Evolutionary conservation across 2,329 filamentous ascomycete species (phyloP).

Genomic region (Ceratocystis eucalypticola): DNA sequence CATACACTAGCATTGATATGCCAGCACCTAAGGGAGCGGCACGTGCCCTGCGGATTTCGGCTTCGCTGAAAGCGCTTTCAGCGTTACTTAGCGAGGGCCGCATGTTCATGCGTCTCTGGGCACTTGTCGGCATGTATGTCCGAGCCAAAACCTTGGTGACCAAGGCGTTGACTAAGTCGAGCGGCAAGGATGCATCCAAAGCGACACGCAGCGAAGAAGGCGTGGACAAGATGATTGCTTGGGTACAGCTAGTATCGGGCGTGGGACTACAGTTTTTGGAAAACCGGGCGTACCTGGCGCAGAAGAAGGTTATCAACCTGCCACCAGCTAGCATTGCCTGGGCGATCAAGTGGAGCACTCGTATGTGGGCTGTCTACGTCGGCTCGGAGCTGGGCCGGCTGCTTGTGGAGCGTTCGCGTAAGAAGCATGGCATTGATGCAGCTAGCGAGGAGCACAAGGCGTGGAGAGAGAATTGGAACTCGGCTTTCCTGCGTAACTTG

Average conservation of each 20-base stretch:
- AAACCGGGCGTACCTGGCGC: conserved; percentile 65
- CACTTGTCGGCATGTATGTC: conserved; percentile 57
- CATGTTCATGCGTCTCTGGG: conserved; percentile 65
- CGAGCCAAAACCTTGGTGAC: conserved; percentile 44
- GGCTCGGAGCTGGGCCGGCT: conserved; percentile 61
- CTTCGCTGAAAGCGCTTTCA: conserved; percentile 46
- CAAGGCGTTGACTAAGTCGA: conserved; percentile 19
- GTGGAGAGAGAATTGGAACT: conserved; percentile 45
- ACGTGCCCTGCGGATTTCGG: conserved; percentile 17
- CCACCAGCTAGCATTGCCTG: conserved; percentile 41
- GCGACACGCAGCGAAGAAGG: conserved; percentile 24
- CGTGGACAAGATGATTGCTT: conserved; percentile 41
- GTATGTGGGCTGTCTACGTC: conserved; percentile 71
- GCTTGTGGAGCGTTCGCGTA: conserved; percentile 32
- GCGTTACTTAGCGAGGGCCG: conserved; percentile 55
- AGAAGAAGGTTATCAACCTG: conserved; percentile 55
- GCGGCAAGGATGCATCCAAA: conserved; percentile 21
- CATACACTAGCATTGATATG: conserved; percentile 31
- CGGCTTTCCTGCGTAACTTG: conserved; percentile 52
- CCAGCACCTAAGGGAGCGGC: conserved; percentile 26
- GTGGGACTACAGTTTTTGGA: conserved; percentile 65
- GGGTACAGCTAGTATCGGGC: conserved; percentile 54
- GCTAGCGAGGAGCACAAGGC: conserved; percentile 30
- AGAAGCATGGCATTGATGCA: conserved; percentile 27
- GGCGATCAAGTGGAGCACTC: conserved; percentile 58